phyloP scores from a whole-genome alignment of 2,329 filamentous ascomycete genomes.

The Arthroderma sp. region DNA sequence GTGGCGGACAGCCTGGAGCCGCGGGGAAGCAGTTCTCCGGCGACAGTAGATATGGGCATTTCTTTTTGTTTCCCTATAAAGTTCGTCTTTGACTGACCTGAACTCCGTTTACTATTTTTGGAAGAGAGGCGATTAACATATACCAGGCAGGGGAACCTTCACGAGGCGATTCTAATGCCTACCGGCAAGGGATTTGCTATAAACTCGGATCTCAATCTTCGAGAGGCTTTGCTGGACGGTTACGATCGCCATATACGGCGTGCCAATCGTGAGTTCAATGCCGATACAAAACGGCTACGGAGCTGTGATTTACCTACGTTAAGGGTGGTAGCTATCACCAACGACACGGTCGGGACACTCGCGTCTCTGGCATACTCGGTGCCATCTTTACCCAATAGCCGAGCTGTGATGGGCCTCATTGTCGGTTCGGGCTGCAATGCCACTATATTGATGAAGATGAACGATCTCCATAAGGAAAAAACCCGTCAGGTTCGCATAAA shows the following conservation, averaged over 20 bases:
- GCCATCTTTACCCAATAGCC: conserved; percentile 42
- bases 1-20: conserved; percentile 38
- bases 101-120: not conserved
- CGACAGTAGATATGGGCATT: conserved; percentile 29
- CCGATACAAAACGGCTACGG: conserved; percentile 20
- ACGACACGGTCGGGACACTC: conserved; percentile 65
- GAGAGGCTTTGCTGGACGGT: conserved; percentile 25
- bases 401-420: conserved; percentile 62
- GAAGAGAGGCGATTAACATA: conserved; percentile 8
- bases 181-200: conserved; percentile 43
- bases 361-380: conserved; percentile 63
- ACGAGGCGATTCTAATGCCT: conserved; percentile 41
- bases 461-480: conserved; percentile 50
- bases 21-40: conserved; percentile 15
- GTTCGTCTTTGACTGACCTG: conserved; percentile 16
- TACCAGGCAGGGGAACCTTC: conserved; percentile 34
- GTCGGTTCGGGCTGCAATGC: conserved; percentile 67
- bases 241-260: conserved; percentile 34
- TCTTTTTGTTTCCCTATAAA: conserved; percentile 35
- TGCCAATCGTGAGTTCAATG: conserved; percentile 20
- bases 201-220: conserved; percentile 26
- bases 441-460: conserved; percentile 55
- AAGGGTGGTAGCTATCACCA: conserved; percentile 59
- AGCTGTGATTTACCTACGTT: conserved; percentile 45
- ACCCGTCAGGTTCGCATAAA: conserved; percentile 35